A percentile compares a stretch with the other conserved stretches of the same genome.
Conservation (phyloP, 495 filamentous ascomycete species). For the Penicillium atrosanguineum region DNA sequence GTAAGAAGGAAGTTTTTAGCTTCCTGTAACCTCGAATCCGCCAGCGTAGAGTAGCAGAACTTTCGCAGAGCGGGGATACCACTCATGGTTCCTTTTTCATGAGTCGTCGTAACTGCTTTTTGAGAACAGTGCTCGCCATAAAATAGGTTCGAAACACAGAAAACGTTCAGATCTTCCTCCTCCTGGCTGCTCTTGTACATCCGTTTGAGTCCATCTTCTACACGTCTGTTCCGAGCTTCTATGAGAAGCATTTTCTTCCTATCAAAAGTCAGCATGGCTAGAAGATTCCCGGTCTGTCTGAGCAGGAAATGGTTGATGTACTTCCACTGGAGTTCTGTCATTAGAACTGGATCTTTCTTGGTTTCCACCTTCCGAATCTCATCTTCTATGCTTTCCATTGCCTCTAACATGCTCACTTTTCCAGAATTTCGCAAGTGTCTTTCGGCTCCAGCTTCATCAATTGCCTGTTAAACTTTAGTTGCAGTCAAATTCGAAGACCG, state of each 20-base stretch:
- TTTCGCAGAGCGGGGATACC: not conserved
- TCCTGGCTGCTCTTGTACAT: not conserved
- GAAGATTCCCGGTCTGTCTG: not conserved
- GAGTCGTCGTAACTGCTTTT: not conserved
- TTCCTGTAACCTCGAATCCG: not conserved
- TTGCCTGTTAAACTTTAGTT: conserved; percentile 10
- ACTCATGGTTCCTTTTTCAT: not conserved
- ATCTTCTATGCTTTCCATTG: not conserved
- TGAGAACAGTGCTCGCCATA: not conserved
- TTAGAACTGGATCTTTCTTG: not conserved
- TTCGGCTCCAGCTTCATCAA: conserved; percentile 20
- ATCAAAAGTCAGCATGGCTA: not conserved
- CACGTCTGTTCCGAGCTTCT: conserved; percentile 21
- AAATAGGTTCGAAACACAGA: not conserved
- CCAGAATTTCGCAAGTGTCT: conserved; percentile 11
- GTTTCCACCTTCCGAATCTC: not conserved
- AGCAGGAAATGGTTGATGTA: not conserved
- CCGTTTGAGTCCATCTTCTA: conserved; percentile 15
- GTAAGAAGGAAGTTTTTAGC: not conserved
- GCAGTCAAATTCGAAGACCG: not conserved
- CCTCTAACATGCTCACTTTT: not conserved
- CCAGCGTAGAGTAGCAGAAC: not conserved
- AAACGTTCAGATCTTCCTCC: not conserved
- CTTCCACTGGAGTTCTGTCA: conserved; percentile 2
- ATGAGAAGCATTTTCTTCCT: conserved; percentile 27